Evolutionary conservation across 2,329 filamentous ascomycete species (phyloP).

Genomic region (Aspergillus neotritici): DNA sequence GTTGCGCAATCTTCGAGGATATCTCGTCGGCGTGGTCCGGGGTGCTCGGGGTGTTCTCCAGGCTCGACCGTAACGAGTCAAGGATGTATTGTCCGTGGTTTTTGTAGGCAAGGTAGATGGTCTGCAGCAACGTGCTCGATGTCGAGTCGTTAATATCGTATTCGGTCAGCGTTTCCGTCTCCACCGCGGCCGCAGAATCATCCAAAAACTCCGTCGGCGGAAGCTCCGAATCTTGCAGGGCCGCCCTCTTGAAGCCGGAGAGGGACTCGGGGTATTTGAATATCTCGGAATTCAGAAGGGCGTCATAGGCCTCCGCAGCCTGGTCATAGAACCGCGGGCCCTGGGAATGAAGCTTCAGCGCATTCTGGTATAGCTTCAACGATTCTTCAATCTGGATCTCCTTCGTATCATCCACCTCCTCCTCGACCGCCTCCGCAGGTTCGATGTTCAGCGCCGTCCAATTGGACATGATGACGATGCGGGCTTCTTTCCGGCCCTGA

Average conservation of each 20-base stretch:
- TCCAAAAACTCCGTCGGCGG: conserved; percentile 44
- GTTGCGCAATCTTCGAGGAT: conserved; percentile 24
- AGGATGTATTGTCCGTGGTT: conserved; percentile 89
- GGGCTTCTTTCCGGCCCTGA: conserved; percentile 8
- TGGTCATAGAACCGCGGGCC: conserved; percentile 69
- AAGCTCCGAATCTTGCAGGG: conserved; percentile 41
- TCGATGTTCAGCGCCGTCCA: conserved; percentile 93
- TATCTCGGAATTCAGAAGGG: conserved; percentile 84
- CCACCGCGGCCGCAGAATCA: conserved; percentile 15
- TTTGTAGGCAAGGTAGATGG: conserved; percentile 89
- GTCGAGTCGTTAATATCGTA: conserved; percentile 64
- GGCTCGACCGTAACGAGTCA: conserved; percentile 60
- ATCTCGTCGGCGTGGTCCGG: conserved; percentile 14
- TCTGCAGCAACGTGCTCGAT: conserved; percentile 77
- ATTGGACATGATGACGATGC: conserved; percentile 43
- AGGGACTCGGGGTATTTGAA: conserved; percentile 85
- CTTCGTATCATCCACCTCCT: conserved; percentile 90
- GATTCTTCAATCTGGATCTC: conserved; percentile 97
- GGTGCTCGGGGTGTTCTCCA: conserved; percentile 21
- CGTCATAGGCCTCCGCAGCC: conserved; percentile 74
- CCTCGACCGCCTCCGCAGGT: conserved; percentile 81
- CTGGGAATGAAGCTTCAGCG: conserved; percentile 85
- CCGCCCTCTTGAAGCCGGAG: conserved; percentile 74
- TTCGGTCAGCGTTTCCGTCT: conserved; percentile 37
- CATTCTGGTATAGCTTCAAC: conserved; percentile 86